phyloP scores from a whole-genome alignment of 2,329 filamentous ascomycete genomes.

The Colletotrichum karsti region DNA sequence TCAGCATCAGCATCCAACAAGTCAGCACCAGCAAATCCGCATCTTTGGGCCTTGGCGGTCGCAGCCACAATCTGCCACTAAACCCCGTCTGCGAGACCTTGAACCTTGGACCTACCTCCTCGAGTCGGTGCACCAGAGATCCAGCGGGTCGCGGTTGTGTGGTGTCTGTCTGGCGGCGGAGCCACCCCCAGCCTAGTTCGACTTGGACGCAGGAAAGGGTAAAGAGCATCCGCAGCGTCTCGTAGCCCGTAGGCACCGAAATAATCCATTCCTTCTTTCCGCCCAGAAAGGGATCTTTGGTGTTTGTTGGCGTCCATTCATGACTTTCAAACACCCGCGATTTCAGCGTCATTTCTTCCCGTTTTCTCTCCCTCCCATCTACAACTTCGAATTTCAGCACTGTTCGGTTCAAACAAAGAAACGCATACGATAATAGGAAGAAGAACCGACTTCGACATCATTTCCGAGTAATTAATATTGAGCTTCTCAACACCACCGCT shows the following conservation, averaged over 20 bases:
- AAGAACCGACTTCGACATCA: no score
- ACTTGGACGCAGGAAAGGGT: not conserved
- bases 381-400: not conserved
- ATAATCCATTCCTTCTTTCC: constrained; percentile 18
- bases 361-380: not conserved
- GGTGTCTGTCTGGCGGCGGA: constrained; percentile 1
- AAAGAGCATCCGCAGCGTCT: constrained; percentile 21
- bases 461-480: no score
- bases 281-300: not conserved
- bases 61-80: constrained; percentile 1
- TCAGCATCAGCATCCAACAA: not conserved
- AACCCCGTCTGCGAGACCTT: not conserved
- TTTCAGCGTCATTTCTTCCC: not conserved
- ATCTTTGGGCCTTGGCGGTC: not conserved
- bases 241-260: constrained; percentile 23
- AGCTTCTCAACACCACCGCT: not conserved
- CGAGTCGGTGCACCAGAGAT: not conserved
- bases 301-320: constrained; percentile 2
- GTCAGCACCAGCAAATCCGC: not conserved
- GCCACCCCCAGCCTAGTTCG: not conserved
- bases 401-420: not conserved
- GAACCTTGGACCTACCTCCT: not conserved
- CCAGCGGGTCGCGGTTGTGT: no score
- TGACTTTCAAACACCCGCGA: constrained; percentile 3
- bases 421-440: not conserved